Base-by-base conservation (phyloP, 768 basidiomycete species). In the Russula abietina region DNA sequence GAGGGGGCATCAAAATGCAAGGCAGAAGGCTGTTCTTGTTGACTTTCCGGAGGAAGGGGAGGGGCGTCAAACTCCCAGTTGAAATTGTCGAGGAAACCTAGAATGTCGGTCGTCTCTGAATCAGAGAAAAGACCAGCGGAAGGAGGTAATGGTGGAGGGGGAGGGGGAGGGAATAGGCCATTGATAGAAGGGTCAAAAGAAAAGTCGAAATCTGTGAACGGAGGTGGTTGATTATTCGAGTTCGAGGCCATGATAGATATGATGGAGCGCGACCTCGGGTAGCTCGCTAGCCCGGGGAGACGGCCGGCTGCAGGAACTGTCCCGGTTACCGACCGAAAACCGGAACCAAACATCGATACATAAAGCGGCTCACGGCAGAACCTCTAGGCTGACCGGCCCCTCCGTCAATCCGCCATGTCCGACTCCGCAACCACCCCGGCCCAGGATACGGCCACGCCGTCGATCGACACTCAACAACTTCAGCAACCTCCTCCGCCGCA, bases 31-130 rank as follows among this genome's bases (percentile, higher is more conserved):
- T 50, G 55, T 36, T 64, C 63, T 14, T 45, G 59, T 52, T 65
- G 55, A 32, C 16, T n/a, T 26, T 60, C 66, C 30, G 57, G 48
- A 38, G 39, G 53, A 5, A 58, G 48, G 19, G 49, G 45, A 10
- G 51, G 54, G 16, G 62, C 66, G 30, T 80, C 78, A 62, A 83
- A 77, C 59, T 88, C 86, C 84, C 84, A 86, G 69, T 78, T 81
- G 69, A 91, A 89, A 73, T 85, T 86, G 74, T 92, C 89, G 71
- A 93, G 83, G 72, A 93, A 93, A 60, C 87, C 86, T 64, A 91
- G 80, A 57, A 93, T 77, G 73, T 90, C 85, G 0, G 85, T 87
- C 6, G 88, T 88, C 74, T 93, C 91, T 64, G 85, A 80, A 0
- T 83, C 78, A 10, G 89, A 88, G 73, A 93, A 89, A 67, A 93